These are phyloP conservation scores for Fusarium udum DNA, from an alignment of 2,329 filamentous ascomycete species.

Conservation along the genomic window DNA sequence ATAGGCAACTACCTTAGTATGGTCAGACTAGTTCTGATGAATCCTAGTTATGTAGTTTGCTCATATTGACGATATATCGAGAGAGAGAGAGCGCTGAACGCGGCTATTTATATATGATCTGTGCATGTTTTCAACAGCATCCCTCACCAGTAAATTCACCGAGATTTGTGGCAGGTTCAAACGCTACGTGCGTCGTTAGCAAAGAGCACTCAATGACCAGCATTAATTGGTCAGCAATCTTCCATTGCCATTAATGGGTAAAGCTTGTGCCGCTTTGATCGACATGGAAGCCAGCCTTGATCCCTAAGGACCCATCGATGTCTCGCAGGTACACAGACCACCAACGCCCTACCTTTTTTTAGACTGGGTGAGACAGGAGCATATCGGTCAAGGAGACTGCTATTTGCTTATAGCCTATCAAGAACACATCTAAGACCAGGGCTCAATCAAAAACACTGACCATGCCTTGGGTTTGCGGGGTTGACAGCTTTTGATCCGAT, in stretches of 20 bases:
- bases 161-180: neutral
- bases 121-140: neutral
- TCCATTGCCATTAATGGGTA: neutral
- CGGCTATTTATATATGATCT: neutral
- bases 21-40: neutral
- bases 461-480: conserved; percentile 16
- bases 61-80: neutral
- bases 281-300: neutral
- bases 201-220: neutral
- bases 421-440: neutral
- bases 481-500: conserved; percentile 12
- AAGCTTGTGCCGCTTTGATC: conserved; percentile 6
- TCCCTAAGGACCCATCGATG: neutral
- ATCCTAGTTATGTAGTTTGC: neutral
- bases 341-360: conserved; percentile 11
- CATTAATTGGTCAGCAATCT: neutral
- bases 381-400: conserved; percentile 8
- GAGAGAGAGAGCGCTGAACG: neutral
- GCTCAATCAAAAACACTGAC: neutral
- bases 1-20: neutral
- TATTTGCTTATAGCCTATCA: neutral
- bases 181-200: neutral
- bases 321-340: conserved; percentile 19
- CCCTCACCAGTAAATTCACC: neutral
- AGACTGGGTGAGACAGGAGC: conserved; percentile 3